Evolutionary conservation across 2,329 filamentous ascomycete species (phyloP).

Genomic region (Trichophyton mentagrophytes): DNA sequence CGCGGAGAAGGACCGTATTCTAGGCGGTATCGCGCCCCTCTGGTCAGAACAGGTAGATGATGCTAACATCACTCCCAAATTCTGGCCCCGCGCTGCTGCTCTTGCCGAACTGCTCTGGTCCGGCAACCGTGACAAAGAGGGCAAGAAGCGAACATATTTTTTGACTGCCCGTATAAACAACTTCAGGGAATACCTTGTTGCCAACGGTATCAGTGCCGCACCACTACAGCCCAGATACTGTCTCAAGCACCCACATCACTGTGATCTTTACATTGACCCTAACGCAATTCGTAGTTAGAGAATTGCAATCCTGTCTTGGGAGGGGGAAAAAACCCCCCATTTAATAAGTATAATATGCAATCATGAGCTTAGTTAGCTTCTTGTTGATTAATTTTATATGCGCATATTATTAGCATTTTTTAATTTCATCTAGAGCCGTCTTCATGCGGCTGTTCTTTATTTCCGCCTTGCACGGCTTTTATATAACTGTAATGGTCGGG

Average conservation of each 20-base stretch:
- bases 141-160: conserved; percentile 40
- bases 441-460: no score
- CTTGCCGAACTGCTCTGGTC: conserved; percentile 45
- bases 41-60: conserved; percentile 47
- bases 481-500: no score
- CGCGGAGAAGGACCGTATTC: conserved; percentile 36
- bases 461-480: no score
- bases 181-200: conserved; percentile 47
- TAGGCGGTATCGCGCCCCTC: conserved; percentile 41
- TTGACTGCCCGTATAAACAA: conserved; percentile 46
- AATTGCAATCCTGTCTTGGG: neutral
- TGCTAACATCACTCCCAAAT: conserved; percentile 36
- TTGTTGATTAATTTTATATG: neutral
- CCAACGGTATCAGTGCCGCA: conserved; percentile 40
- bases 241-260: conserved; percentile 44
- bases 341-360: neutral
- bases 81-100: conserved; percentile 47
- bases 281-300: conserved; percentile 17
- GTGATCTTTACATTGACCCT: conserved; percentile 44
- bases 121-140: conserved; percentile 39
- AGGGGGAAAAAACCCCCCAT: neutral
- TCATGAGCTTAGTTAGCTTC: neutral
- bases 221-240: conserved; percentile 47
- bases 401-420: no score
- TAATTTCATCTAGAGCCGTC: no score